Base-by-base conservation (phyloP, 441 rosid species). In the Theobroma grandiflorum region DNA sequence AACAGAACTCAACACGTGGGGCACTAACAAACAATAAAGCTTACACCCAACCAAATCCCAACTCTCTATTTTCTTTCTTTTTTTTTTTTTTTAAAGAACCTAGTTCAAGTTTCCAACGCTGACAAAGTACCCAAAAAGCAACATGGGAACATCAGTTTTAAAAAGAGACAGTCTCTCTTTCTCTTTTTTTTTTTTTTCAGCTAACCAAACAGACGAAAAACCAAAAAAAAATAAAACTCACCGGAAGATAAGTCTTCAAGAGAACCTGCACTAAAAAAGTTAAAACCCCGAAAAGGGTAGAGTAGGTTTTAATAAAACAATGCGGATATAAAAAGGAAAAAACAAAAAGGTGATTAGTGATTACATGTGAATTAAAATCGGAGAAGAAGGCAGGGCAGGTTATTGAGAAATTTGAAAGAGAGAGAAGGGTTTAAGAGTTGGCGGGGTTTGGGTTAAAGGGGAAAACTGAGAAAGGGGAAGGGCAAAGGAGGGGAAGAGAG, bases 401-500 rank as follows among this genome's bases (percentile, higher is more conserved):
- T 40, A 33, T 7, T 6, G 40, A 37, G 71, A 49, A 37, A 78
- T 74, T 75, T 70, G 78, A 75, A 66, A 31, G 55, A 33, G 57
- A 26, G 43, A 40, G 53, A 33, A 38, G 43, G 40, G 47, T 1
- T 40, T 43, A 3, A 63, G 47, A 62, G 78, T 69, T 65, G 63
- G 81, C 81, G 81, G 83, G 81, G 86, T 11, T 58, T 10, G 49
- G 78, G 79, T 0, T 69, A 33, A 69, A 64, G 55, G 43, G 86
- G 78, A 76, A 76, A 78, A 81, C 69, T 49, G 26, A 22, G 43
- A 33, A 81, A 73, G 70, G 55, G 15, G 69, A 81, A 77, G 85
- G 85, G 85, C 26, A 79, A 80, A 72, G 78, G 53, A 71, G 66
- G 85, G 61, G 78, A 79, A 75, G 77, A 33, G 55, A 2, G 18